Percentiles rank a stretch among this genome's conserved stretches.
phyloP scores from a whole-genome alignment of 805 yeast genomes.

The Candida tammaniensis region DNA sequence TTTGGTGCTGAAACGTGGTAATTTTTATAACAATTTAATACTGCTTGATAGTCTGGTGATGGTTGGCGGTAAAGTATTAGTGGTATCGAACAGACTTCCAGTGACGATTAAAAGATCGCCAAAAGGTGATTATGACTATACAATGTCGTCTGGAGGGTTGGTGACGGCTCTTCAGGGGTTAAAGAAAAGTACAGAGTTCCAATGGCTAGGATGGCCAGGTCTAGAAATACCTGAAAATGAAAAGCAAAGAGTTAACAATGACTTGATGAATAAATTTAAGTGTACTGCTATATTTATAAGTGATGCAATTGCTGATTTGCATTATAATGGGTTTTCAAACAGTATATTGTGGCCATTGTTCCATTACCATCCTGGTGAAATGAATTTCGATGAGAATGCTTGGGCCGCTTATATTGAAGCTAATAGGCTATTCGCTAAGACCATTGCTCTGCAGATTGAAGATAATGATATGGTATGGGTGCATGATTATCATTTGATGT shows the following conservation, averaged over 20 bases:
- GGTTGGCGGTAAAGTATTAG: slow-evolving; percentile 69
- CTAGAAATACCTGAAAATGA: slow-evolving; percentile 80
- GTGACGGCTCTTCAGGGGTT: slow-evolving; percentile 95
- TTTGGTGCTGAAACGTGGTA: no score
- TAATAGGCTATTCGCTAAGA: slow-evolving; percentile 74
- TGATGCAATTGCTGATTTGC: slow-evolving; percentile 91
- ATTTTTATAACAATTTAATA: no score
- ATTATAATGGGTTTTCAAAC: slow-evolving; percentile 94
- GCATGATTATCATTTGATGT: slow-evolving; percentile 96
- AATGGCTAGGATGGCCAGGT: slow-evolving; percentile 98
- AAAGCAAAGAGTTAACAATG: slow-evolving; percentile 63
- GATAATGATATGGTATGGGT: slow-evolving; percentile 95
- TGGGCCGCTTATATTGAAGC: slow-evolving; percentile 99
- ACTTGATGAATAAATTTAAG: slow-evolving; percentile 72
- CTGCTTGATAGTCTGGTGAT: not conserved
- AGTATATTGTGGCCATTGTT: slow-evolving; percentile 96
- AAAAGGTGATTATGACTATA: slow-evolving; percentile 69
- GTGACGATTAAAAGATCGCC: slow-evolving; percentile 75
- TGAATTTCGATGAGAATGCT: slow-evolving; percentile 94
- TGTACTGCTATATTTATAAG: slow-evolving; percentile 87
- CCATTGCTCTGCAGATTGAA: slow-evolving; percentile 62
- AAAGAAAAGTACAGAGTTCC: slow-evolving; percentile 76
- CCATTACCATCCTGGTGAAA: slow-evolving; percentile 99
- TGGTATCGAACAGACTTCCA: slow-evolving; percentile 92
- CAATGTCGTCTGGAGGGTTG: slow-evolving; percentile 96